Evolutionary conservation across 305 asterid species (phyloP).

Genomic region (Plantago coronopus): DNA sequence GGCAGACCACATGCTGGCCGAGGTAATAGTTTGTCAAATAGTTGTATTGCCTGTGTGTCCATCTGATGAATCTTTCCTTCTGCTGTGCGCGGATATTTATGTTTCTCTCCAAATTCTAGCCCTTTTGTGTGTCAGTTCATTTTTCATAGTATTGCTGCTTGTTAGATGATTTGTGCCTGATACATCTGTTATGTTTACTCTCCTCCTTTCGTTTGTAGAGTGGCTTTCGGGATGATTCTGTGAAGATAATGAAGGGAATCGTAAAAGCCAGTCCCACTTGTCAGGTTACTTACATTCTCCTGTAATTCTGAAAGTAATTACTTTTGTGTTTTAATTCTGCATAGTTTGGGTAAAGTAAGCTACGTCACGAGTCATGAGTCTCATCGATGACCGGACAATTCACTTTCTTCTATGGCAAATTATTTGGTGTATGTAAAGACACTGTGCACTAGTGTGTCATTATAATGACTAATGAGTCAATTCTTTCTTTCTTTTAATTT

Average conservation of each 20-base stretch:
- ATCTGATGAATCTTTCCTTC: not conserved
- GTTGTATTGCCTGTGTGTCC: constrained; percentile 17
- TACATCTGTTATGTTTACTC: constrained; percentile 12
- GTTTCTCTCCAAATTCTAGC: constrained; percentile 15
- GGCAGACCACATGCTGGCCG: constrained; percentile 93
- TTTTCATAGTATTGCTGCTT: not conserved
- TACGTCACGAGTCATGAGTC: not conserved
- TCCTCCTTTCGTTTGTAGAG: constrained; percentile 39
- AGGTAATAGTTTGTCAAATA: constrained; percentile 38
- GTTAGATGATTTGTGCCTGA: constrained; percentile 1
- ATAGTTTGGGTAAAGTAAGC: not conserved
- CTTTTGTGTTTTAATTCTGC: constrained; percentile 10
- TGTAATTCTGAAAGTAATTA: not conserved
- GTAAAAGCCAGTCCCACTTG: constrained; percentile 46
- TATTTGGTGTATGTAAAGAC: not conserved
- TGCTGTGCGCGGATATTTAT: constrained; percentile 7
- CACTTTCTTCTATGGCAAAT: not conserved
- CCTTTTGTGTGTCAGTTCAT: not conserved
- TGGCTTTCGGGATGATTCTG: constrained; percentile 81
- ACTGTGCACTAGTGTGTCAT: too few relatives aligned
- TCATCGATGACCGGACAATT: constrained; percentile 1
- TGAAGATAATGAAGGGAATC: constrained; percentile 64
- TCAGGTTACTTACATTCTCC: constrained; percentile 52
- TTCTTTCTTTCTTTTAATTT: too few relatives aligned
- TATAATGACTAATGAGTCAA: too few relatives aligned